phyloP scores from a whole-genome alignment of 768 basidiomycete species.

The Grammothele lineata region DNA sequence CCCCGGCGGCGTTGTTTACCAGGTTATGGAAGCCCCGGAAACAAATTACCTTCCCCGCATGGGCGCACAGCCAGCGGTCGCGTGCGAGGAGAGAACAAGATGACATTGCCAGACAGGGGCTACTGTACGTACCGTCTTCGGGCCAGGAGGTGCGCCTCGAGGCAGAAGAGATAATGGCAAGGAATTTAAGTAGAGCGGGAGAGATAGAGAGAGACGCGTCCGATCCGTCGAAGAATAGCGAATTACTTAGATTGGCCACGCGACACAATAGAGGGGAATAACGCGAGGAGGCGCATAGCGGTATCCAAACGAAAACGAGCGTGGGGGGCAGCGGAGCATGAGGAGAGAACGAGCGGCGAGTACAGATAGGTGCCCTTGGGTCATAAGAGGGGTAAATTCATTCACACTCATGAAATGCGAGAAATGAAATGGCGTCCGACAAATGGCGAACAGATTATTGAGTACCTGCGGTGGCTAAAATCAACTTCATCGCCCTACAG shows the following conservation, averaged over 20 bases:
- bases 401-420: slow-evolving; percentile 10
- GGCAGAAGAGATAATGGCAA: background rate
- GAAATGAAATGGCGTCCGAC: too few relatives aligned
- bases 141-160: background rate
- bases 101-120: slow-evolving; percentile 1
- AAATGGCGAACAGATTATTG: slow-evolving; percentile 16
- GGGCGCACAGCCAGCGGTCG: too few relatives aligned
- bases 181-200: too few relatives aligned
- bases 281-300: slow-evolving; percentile 5
- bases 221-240: slow-evolving; percentile 5
- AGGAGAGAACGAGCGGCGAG: slow-evolving; percentile 12
- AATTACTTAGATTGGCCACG: slow-evolving; percentile 11
- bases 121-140: background rate
- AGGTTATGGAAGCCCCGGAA: too few relatives aligned
- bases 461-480: slow-evolving; percentile 10
- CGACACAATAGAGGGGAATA: background rate
- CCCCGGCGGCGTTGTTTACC: too few relatives aligned
- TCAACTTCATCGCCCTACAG: slow-evolving; percentile 5
- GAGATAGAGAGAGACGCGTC: too few relatives aligned
- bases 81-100: background rate
- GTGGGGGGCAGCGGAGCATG: slow-evolving; percentile 6
- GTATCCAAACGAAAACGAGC: slow-evolving; percentile 21
- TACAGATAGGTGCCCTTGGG: slow-evolving; percentile 12
- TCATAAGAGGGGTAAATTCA: slow-evolving; percentile 6
- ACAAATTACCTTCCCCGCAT: too few relatives aligned